Evolutionary conservation across 495 filamentous ascomycete genomes (phyloP).

Genomic region (Penicillium pulvis): DNA sequence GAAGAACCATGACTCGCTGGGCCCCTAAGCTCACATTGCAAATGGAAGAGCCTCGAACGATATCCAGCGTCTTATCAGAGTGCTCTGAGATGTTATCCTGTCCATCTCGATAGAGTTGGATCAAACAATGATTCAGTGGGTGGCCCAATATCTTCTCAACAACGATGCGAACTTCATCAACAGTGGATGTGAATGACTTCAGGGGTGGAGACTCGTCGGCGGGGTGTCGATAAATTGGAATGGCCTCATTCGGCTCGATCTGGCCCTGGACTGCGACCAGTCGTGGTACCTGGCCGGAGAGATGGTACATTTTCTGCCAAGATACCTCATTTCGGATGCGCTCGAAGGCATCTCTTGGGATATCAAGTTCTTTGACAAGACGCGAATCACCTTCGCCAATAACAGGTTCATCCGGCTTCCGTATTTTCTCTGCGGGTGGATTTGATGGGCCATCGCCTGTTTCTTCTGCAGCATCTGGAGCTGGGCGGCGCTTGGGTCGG

Average conservation of each 20-base stretch:
- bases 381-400: constrained; percentile 80
- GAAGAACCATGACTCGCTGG: constrained; percentile 85
- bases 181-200: constrained; percentile 69
- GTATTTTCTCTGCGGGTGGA: background rate
- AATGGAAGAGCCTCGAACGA: constrained; percentile 76
- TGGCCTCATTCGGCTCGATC: constrained; percentile 68
- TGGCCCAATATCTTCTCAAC: constrained; percentile 75
- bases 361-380: constrained; percentile 67
- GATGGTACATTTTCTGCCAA: constrained; percentile 93
- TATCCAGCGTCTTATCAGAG: constrained; percentile 94
- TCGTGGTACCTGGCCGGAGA: constrained; percentile 87
- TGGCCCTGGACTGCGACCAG: constrained; percentile 90
- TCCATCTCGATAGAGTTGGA: constrained; percentile 89
- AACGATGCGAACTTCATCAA: constrained; percentile 64
- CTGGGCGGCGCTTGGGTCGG: constrained; percentile 30
- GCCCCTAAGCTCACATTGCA: constrained; percentile 93
- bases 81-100: constrained; percentile 97
- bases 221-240: constrained; percentile 92
- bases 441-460: background rate
- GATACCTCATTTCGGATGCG: constrained; percentile 71
- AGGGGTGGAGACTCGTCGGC: constrained; percentile 86
- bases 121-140: constrained; percentile 86
- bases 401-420: background rate
- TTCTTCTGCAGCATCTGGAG: background rate
- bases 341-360: constrained; percentile 66